Percentiles rank a stretch among this genome's conserved stretches.
These are phyloP conservation scores for Martensiomyces pterosporus DNA, from an alignment of 192 early-diverging fungal genomes.

Conservation along the genomic window DNA sequence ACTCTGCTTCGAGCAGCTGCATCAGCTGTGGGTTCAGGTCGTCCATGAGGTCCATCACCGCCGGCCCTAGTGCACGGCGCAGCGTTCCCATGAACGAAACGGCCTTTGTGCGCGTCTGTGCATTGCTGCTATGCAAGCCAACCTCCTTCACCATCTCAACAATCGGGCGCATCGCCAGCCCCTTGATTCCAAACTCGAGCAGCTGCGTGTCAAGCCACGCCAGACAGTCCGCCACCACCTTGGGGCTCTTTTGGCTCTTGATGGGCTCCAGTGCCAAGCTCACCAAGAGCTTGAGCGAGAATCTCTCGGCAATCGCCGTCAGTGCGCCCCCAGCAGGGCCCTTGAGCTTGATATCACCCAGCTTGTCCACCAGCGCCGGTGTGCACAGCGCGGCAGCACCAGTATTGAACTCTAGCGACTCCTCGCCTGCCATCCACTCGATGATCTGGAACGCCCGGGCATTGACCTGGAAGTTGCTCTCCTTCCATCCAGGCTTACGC, in stretches of 20 bases:
- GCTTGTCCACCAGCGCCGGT: constrained; percentile 79
- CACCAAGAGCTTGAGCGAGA: constrained; percentile 77
- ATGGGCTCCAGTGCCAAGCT: constrained; percentile 72
- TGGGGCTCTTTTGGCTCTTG: constrained; percentile 81
- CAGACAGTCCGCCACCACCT: constrained; percentile 81
- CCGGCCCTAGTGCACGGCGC: constrained; percentile 76
- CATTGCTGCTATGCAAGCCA: constrained; percentile 78
- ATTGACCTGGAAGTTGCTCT: constrained; percentile 94
- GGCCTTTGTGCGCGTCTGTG: constrained; percentile 73
- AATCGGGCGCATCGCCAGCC: constrained; percentile 70
- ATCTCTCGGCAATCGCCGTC: constrained; percentile 68
- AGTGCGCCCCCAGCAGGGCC: constrained; percentile 77
- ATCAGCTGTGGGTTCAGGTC: constrained; percentile 83
- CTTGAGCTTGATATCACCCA: constrained; percentile 95
- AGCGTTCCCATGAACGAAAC: constrained; percentile 78
- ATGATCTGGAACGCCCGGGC: constrained; percentile 71
- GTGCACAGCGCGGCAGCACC: constrained; percentile 69
- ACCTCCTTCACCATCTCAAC: constrained; percentile 79
- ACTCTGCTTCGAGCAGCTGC: constrained; percentile 86
- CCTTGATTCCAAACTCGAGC: constrained; percentile 86
- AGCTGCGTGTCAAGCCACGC: constrained; percentile 81
- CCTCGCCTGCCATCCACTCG: constrained; percentile 60
- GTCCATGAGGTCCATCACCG: constrained; percentile 75
- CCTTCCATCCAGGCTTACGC: constrained; percentile 93
- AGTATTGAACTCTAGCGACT: constrained; percentile 61